Percentiles rank a stretch among this genome's conserved stretches.
phyloP scores from a whole-genome alignment of 169 alveolate genomes.

The Pseudocohnilembus persalinus region DNA sequence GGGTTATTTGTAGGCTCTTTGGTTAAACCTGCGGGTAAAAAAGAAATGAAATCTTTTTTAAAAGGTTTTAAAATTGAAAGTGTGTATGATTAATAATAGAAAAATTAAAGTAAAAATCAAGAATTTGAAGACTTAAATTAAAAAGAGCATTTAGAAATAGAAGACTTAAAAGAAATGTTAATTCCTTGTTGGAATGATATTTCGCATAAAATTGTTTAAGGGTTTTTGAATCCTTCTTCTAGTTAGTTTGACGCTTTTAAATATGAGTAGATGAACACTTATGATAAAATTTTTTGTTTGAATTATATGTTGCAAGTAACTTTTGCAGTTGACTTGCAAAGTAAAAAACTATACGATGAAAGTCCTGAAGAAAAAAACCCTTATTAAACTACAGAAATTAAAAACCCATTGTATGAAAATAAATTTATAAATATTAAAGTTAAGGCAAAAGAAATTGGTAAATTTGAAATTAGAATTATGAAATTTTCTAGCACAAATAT shows the following conservation, averaged over 20 bases:
- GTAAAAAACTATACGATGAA: not conserved
- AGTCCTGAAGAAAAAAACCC: not conserved
- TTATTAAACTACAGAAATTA: not conserved
- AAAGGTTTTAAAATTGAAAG: conserved; percentile 19
- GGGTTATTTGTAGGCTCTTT: conserved; percentile 18
- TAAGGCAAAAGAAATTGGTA: not conserved
- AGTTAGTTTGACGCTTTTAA: not conserved
- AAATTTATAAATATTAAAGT: not conserved
- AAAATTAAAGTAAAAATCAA: not conserved
- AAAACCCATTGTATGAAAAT: not conserved
- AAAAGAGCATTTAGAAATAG: not conserved
- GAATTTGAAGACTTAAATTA: not conserved
- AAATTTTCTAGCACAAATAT: not conserved
- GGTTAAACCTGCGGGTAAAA: conserved; percentile 44
- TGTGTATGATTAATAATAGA: not conserved
- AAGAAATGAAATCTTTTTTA: conserved; percentile 32
- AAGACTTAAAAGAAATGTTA: conserved; percentile 16
- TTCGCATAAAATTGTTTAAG: not conserved
- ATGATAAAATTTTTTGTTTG: not conserved
- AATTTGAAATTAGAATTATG: not conserved
- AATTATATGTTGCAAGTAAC: not conserved
- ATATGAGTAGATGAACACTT: not conserved
- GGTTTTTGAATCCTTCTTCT: conserved; percentile 3
- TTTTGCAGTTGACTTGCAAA: not conserved
- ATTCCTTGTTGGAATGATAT: conserved; percentile 35